A percentile compares a stretch with the other conserved stretches of the same genome.
These are phyloP conservation scores for Chaetomium sp. DNA, from an alignment of 2,329 filamentous ascomycete species.

Conservation along the genomic window DNA sequence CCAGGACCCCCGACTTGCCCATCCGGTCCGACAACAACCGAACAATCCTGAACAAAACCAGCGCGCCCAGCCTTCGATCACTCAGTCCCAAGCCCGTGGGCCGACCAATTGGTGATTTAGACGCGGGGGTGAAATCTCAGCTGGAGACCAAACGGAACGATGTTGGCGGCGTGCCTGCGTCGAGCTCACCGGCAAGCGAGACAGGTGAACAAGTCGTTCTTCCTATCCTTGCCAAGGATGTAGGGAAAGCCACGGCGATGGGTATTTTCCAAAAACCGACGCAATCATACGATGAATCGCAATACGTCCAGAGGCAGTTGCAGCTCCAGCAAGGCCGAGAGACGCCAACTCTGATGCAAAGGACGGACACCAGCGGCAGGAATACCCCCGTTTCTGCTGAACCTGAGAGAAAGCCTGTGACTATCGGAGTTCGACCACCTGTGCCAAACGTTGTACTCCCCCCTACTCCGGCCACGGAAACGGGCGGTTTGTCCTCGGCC, in stretches of 20 bases:
- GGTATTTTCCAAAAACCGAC: constrained; percentile 61
- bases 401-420: constrained; percentile 27
- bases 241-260: constrained; percentile 71
- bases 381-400: constrained; percentile 37
- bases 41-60: constrained; percentile 48
- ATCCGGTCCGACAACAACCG: constrained; percentile 39
- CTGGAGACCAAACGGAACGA: constrained; percentile 32
- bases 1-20: constrained; percentile 45
- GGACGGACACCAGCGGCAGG: constrained; percentile 40
- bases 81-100: constrained; percentile 41
- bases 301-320: constrained; percentile 74
- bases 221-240: constrained; percentile 66
- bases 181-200: constrained; percentile 68
- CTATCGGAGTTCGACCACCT: constrained; percentile 27
- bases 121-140: constrained; percentile 28
- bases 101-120: constrained; percentile 33
- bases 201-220: constrained; percentile 59
- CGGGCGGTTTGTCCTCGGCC: constrained; percentile 30
- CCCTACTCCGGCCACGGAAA: constrained; percentile 40
- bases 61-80: constrained; percentile 62
- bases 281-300: constrained; percentile 74
- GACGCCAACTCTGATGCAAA: constrained; percentile 44
- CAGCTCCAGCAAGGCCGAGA: constrained; percentile 73
- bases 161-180: constrained; percentile 40
- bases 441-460: constrained; percentile 30